Evolutionary conservation across 2,329 filamentous ascomycete genomes (phyloP), one percentile per base, ranked within the genome.

Genomic region (Bimuria novae-zelandiae): DNA sequence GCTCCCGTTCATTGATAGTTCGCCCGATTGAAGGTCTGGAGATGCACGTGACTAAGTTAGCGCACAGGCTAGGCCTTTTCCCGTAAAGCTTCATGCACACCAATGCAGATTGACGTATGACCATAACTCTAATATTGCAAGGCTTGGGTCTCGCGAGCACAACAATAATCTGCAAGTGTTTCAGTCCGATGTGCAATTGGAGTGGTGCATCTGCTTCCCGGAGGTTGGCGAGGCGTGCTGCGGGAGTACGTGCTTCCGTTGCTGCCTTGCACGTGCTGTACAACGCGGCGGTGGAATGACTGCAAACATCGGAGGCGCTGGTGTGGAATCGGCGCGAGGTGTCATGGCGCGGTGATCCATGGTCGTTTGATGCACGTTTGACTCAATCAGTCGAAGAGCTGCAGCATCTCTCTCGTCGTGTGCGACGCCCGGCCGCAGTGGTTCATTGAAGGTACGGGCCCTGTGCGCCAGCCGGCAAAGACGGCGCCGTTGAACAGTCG

Each of bases 381-480:
- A 58, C 67, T 68, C 55, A 56, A 69, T 69, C 22, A 43, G 64
- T 64, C 25, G 51, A 67, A 61, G 54, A 57, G 44, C 59, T 52
- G 55, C 48, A 57, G 54, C 48, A 51, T 59, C 57, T 54, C 61
- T 56, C 51, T 55, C 59, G 53, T 42, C 32, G 56, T 57, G 67
- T 68, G 64, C 57, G 62, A 69, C 61, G 46, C 44, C 51, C 56
- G 56, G 55, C 57, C 62, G 60, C 59, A 56, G 56, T 62, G 53
- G 62, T 68, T 63, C 59, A 60, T 54, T 51, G 57, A 56, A 56
- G 51, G 56, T 23, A 54, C 57, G 61, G 64, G 49, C 56, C n/a
- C 43, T 56, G 42, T 43, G 33, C 33, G 14, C n/a, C 33, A 16
- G 33, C 33, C 60, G 55, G 51, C 44, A 45, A 50, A 45, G 49